These are phyloP conservation scores for Scytalidium sp. DNA, from an alignment of 2,329 filamentous ascomycete species.

Conservation along the genomic window DNA sequence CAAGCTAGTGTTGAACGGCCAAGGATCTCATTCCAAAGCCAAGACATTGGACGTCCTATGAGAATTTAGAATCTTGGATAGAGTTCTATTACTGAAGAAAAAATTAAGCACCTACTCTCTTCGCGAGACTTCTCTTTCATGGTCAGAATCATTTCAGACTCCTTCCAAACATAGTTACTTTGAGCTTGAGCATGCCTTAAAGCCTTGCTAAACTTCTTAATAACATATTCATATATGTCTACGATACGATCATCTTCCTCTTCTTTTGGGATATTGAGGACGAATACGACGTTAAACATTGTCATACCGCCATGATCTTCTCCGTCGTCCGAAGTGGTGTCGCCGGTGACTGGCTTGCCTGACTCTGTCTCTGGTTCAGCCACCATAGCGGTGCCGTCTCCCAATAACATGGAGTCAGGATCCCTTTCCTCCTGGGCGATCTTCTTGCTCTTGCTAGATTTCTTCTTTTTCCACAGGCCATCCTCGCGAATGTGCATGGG, in stretches of 20 bases:
- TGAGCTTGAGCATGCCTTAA: slow-evolving; percentile 91
- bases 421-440: slow-evolving; percentile 26
- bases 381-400: slow-evolving; percentile 9
- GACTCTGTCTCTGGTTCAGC: slow-evolving; percentile 24
- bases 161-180: slow-evolving; percentile 86
- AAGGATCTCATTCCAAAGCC: slow-evolving; percentile 68
- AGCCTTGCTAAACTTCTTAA: slow-evolving; percentile 88
- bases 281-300: slow-evolving; percentile 98
- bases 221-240: slow-evolving; percentile 84
- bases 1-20: slow-evolving; percentile 74
- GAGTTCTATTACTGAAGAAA: not conserved
- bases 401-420: slow-evolving; percentile 2
- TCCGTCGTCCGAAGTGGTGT: slow-evolving; percentile 16
- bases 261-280: slow-evolving; percentile 74
- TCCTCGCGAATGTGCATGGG: slow-evolving; percentile 79
- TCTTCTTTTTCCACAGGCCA: slow-evolving; percentile 71
- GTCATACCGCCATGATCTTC: slow-evolving; percentile 56
- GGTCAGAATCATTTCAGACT: slow-evolving; percentile 77
- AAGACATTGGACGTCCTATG: slow-evolving; percentile 47
- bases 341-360: slow-evolving; percentile 11
- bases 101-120: slow-evolving; percentile 36
- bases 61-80: slow-evolving; percentile 7
- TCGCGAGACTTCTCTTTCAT: slow-evolving; percentile 82
- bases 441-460: slow-evolving; percentile 34
- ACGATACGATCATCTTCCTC: slow-evolving; percentile 71